These are phyloP conservation scores for Alternaria brassicae DNA, from an alignment of 2,329 filamentous ascomycete species.

Conservation along the genomic window DNA sequence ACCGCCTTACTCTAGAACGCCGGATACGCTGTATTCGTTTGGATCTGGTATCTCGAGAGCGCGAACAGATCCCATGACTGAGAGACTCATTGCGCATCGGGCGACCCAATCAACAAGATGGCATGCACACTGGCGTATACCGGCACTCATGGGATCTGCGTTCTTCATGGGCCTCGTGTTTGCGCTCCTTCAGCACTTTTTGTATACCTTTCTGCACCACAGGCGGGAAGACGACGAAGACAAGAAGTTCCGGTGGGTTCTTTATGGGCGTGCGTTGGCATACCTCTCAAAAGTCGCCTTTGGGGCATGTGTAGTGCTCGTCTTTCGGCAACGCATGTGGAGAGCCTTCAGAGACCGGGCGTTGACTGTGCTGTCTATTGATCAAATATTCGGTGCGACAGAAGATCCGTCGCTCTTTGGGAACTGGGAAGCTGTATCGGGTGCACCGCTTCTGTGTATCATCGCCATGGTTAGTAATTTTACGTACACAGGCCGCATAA, in stretches of 20 bases:
- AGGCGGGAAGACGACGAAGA: conserved; percentile 32
- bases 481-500: background rate
- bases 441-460: conserved; percentile 33
- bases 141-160: conserved; percentile 33
- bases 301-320: conserved; percentile 40
- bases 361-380: conserved; percentile 45
- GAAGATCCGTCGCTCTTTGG: conserved; percentile 45
- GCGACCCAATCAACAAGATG: conserved; percentile 42
- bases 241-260: conserved; percentile 41
- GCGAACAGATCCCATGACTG: conserved; percentile 40
- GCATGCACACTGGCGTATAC: conserved; percentile 49
- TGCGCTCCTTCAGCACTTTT: conserved; percentile 42
- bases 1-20: conserved; percentile 26
- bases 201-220: conserved; percentile 43
- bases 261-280: conserved; percentile 46
- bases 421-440: conserved; percentile 43
- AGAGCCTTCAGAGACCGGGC: conserved; percentile 41
- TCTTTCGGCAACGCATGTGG: conserved; percentile 48
- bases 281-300: conserved; percentile 48
- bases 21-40: conserved; percentile 30
- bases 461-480: conserved; percentile 30
- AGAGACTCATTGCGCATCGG: conserved; percentile 41
- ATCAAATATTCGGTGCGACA: conserved; percentile 45
- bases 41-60: conserved; percentile 29
- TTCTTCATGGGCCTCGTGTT: conserved; percentile 41